Base-by-base conservation (phyloP, 129 eudicot species). In the Flaveria brownii region DNA sequence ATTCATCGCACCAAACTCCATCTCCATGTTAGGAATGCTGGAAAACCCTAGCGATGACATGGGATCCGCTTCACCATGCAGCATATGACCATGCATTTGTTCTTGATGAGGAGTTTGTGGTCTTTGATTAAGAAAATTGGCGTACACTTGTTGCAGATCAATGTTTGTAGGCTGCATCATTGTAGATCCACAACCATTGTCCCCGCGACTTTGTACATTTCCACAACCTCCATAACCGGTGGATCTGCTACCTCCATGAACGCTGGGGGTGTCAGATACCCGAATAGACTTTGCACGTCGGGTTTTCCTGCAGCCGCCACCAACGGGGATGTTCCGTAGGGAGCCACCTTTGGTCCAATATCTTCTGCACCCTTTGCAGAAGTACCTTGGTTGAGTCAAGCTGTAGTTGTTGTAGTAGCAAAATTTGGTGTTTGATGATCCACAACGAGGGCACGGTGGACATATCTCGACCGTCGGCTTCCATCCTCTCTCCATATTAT, bases 261-360 rank as follows among this genome's bases (percentile, higher is more conserved):
- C 49, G 7, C 68, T 50, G 7, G 60, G 2, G 39, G 72, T 72
- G 28, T 74, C 77, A 1, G 86, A 75, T 18, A 78, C 56, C 14
- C 88, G 86, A 1, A 82, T 43, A 36, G 88, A 79, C 59, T 82
- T 82, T 14, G 76, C 71, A 50, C 92, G 45, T 62, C 88, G 45
- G 28, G 86, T 85, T 76, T 80, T 87, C 46, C 92, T 83, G 81
- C 92, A 85, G 51, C 92, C 96, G 10, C 96, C 90, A 6, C 96
- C 96, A 0, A 90, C 84, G 0, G 96, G 96, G 30, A 90, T 88
- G 81, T 85, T 90, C 6, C 96, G 74, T 14, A 90, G 90, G 3
- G 96, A 90, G 39, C 96, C 92, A 23, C 92, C 96, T 85, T 84
- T 85, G 18, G 96, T 90, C 96, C 96, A 90, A 65, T 90, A 90